phyloP scores from a whole-genome alignment of 2,329 filamentous ascomycete genomes.

The Setomelanomma holmii region DNA sequence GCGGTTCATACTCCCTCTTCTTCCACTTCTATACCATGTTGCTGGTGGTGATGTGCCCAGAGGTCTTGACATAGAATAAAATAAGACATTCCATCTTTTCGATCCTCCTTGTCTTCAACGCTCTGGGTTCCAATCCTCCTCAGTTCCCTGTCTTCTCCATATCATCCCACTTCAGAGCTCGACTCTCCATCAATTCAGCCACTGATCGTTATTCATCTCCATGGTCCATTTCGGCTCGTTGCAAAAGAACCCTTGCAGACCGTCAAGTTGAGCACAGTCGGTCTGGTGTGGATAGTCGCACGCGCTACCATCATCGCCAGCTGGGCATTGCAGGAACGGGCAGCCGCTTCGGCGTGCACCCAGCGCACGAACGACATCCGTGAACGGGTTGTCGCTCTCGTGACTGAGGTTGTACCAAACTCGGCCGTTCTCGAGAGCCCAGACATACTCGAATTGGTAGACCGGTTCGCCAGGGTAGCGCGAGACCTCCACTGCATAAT shows the following conservation, averaged over 20 bases:
- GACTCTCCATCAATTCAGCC: not conserved
- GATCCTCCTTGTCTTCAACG: too few species aligned
- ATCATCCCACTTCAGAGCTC: not conserved
- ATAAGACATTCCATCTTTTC: too few species aligned
- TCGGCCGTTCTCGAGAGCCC: conserved; percentile 2
- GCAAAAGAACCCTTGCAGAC: not conserved
- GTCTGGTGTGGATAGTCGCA: not conserved
- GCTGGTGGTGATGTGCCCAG: too few species aligned
- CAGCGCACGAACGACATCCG: conserved; percentile 2
- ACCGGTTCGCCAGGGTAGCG: not conserved
- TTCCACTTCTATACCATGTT: too few species aligned
- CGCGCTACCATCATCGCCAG: not conserved
- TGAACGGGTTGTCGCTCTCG: conserved; percentile 4
- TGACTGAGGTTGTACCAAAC: conserved; percentile 9
- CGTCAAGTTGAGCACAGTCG: not conserved
- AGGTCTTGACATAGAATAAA: too few species aligned
- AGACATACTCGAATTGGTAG: conserved; percentile 10
- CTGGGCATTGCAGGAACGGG: not conserved
- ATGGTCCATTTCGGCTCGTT: not conserved
- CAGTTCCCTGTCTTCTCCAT: not conserved
- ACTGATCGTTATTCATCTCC: not conserved
- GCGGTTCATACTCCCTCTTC: too few species aligned
- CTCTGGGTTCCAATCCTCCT: too few species aligned
- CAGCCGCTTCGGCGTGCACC: not conserved
- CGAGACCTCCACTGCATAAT: conserved; percentile 9